phyloP scores from a whole-genome alignment of 2,329 filamentous ascomycete species.

The Diaporthe helianthi region DNA sequence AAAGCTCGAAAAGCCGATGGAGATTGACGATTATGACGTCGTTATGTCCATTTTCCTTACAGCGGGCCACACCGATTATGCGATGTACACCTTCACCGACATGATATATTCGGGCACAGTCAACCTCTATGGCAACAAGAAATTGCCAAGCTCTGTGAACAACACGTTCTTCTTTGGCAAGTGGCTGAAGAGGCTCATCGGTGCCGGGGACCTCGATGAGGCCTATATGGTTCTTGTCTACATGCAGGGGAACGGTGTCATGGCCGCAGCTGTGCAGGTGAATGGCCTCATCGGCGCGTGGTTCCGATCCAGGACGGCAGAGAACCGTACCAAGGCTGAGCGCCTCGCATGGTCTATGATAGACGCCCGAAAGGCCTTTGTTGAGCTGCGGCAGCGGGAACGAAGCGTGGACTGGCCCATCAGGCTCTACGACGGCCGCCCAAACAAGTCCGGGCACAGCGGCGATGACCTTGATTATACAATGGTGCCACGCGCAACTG shows the following conservation, averaged over 20 bases:
- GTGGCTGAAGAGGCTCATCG: slow-evolving; percentile 86
- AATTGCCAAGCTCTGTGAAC: slow-evolving; percentile 56
- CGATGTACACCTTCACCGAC: slow-evolving; percentile 81
- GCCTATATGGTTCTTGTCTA: slow-evolving; percentile 76
- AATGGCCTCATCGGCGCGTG: slow-evolving; percentile 85
- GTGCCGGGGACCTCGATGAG: slow-evolving; percentile 72
- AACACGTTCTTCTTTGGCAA: slow-evolving; percentile 88
- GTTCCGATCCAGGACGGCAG: slow-evolving; percentile 67
- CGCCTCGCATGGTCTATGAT: slow-evolving; percentile 80
- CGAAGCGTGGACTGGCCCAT: slow-evolving; percentile 39
- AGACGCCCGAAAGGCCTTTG: slow-evolving; percentile 67
- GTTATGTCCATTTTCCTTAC: slow-evolving; percentile 75
- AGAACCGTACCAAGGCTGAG: slow-evolving; percentile 68
- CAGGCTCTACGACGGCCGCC: slow-evolving; percentile 38
- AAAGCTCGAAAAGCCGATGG: slow-evolving; percentile 53
- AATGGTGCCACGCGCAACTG: slow-evolving; percentile 65
- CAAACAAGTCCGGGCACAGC: slow-evolving; percentile 33
- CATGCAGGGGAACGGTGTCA: slow-evolving; percentile 74
- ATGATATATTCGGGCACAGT: slow-evolving; percentile 77
- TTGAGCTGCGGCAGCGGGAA: slow-evolving; percentile 55
- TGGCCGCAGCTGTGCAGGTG: slow-evolving; percentile 75
- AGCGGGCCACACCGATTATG: slow-evolving; percentile 68
- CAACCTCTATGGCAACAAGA: slow-evolving; percentile 51
- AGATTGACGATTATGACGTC: slow-evolving; percentile 77
- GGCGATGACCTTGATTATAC: slow-evolving; percentile 39